These are phyloP conservation scores for Canna indica DNA, from an alignment of 176 grass and related monocot species.

Conservation along the genomic window DNA sequence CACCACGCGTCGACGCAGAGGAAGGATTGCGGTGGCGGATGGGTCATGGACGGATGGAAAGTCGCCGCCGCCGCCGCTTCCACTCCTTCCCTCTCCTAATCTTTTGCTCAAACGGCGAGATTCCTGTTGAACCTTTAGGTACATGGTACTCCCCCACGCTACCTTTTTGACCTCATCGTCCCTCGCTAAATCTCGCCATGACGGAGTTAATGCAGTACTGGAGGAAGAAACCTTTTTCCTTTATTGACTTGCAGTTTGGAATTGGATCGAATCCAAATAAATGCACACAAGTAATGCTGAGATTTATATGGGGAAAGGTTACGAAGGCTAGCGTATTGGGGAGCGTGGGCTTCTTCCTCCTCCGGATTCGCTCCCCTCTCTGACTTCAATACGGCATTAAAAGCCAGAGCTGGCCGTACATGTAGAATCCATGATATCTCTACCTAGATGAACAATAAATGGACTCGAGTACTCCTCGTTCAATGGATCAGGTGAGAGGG, in stretches of 20 bases:
- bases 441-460: background rate
- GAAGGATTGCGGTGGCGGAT: background rate
- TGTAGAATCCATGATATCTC: background rate
- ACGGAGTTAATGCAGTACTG: background rate
- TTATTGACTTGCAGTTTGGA: background rate
- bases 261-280: background rate
- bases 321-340: background rate
- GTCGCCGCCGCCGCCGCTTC: background rate
- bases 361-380: background rate
- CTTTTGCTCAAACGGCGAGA: background rate
- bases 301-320: conserved; percentile 2
- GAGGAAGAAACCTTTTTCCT: background rate
- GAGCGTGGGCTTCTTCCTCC: background rate
- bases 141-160: no score
- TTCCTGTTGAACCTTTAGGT: background rate
- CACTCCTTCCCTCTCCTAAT: background rate
- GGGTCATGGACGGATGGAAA: background rate
- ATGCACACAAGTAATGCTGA: background rate
- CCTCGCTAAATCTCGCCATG: background rate
- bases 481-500: background rate
- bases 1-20: background rate
- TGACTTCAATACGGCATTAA: conserved; percentile 2
- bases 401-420: background rate
- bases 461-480: background rate
- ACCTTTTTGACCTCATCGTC: background rate